Base-by-base conservation (phyloP, 2,329 filamentous ascomycete genomes). In the Juglanconis oblonga region DNA sequence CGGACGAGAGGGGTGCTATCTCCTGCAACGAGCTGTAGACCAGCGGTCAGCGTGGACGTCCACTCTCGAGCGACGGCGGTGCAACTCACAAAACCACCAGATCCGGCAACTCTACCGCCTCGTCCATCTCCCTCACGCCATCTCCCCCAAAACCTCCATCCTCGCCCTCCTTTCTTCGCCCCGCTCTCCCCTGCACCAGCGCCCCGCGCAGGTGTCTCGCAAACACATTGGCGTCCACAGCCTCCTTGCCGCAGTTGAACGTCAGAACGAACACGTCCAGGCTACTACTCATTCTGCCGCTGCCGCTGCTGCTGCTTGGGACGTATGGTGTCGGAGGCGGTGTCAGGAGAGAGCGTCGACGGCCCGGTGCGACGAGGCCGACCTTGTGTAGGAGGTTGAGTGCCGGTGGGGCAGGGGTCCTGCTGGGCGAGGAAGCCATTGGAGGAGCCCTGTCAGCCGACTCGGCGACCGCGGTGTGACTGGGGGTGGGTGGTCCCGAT, bases 171-270 rank as follows among this genome's bases (percentile, higher is more conserved):
- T 33, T 53, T 10, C 50, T 57, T 80, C 79, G 9, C 35, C 13
- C 33, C 17, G 29, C 10, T 42, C 32, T 44, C 36, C 24, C 42
- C 62, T 80, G 73, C 62, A 72, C 73, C 59, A 95, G 81, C 29
- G 80, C 79, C 64, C 74, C 72, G 70, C 89, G 85, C 65, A 97
- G 78, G 69, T 92, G 87, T 10, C 83, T 76, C 13, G 90, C 87
- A 68, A 97, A 92, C 55, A 85, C 79, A 42, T 86, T 78, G 29
- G 87, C 79, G 66, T 93, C 81, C 68, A 97, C 85, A 8, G 86
- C 75, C 57, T 81, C 81, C 66, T 91, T 90, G 36, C 84, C 94
- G 69, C 91, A 96, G 72, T 98, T 98, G 79, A 95, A 97, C 10
- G 93, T 96, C 57, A 97, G 75, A 64, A 96, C 82, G 68, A 96